Evolutionary conservation across 2,329 filamentous ascomycete species (phyloP), one percentile per base, ranked within the genome.

Genomic region (Sporothrix humicola): DNA sequence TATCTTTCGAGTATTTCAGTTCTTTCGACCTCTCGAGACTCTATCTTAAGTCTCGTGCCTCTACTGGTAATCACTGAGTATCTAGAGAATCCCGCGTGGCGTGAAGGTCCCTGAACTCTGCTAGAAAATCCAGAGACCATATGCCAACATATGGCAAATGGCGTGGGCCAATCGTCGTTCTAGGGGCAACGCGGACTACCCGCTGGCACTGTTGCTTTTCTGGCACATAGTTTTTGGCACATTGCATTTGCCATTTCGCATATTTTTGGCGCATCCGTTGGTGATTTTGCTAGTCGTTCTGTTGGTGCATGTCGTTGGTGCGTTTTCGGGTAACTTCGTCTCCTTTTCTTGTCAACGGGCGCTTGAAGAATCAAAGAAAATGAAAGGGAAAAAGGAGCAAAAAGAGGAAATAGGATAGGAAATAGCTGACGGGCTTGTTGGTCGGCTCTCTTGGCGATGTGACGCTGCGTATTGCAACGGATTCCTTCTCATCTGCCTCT

Each of bases 401-500:
- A 23, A 3, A 54, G 56, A 15, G 12, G 23, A 20, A 23, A 56
- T 10, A 56, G 52, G 52, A 10, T 10, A 26, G 23, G 23, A 44
- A 65, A 20, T 50, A 52, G 63, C 15, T 52, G 44, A 52, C 48
- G 46, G 66, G n/a, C 46, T 37, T 68, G 65, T n/a, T 52, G 48
- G 65, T 37, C 26, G 66, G 48, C 50, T 69, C 48, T 56, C 52
- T 71, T 71, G 69, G 69, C 37, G 44, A 71, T 71, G 52, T 10
- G 26, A 69, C 65, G 46, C 65, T 52, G 65, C 23, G 48, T n/a
- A 68, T 68, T 37, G 48, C 42, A 37, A 46, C 42, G 42, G 61
- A 66, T 66, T 66, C 42, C n/a, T 63, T 63, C 44, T 69, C 46
- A 42, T 69, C 23, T 69, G 31, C 31, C 31, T 44, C 20, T 26